These are phyloP conservation scores for Tulasnella sp. DNA, from an alignment of 768 basidiomycete genomes.

Conservation along the genomic window DNA sequence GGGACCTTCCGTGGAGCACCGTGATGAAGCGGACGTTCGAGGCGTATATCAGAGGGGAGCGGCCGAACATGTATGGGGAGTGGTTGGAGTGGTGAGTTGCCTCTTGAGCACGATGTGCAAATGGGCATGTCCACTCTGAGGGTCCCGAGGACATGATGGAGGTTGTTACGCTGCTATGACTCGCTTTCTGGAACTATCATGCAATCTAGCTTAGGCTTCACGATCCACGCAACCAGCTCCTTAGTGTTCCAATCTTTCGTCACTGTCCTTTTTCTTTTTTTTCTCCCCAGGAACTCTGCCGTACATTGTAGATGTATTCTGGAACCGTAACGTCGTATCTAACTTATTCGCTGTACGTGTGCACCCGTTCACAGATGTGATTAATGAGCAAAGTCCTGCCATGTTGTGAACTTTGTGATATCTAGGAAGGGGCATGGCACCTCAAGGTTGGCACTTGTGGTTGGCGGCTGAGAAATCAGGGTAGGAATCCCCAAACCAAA, in stretches of 20 bases:
- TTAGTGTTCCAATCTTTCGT: not conserved
- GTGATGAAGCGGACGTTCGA: conserved; percentile 95
- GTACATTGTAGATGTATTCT: too few relatives aligned
- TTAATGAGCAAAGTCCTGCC: too few relatives aligned
- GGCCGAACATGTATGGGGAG: conserved; percentile 94
- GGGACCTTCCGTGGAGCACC: conserved; percentile 84
- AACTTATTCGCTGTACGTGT: too few relatives aligned
- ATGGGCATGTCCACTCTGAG: not conserved
- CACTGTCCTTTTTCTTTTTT: not conserved
- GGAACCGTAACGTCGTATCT: too few relatives aligned
- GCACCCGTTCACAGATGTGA: too few relatives aligned
- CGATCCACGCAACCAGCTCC: too few relatives aligned
- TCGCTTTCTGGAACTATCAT: not conserved
- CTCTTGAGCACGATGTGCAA: not conserved
- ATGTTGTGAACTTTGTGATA: too few relatives aligned
- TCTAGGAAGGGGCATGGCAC: too few relatives aligned
- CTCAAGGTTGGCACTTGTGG: too few relatives aligned
- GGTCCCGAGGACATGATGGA: not conserved
- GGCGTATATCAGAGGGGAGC: conserved; percentile 79
- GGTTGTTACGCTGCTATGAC: not conserved
- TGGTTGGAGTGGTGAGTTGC: conserved; percentile 46
- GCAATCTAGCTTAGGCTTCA: not conserved
- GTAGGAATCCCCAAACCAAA: too few relatives aligned
- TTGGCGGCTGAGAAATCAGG: too few relatives aligned
- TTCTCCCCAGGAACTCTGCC: too few relatives aligned